Evolutionary conservation across 495 filamentous ascomycete genomes (phyloP), one percentile per base, ranked within the genome.

Genomic region (Staphylotrichum tortipilum): DNA sequence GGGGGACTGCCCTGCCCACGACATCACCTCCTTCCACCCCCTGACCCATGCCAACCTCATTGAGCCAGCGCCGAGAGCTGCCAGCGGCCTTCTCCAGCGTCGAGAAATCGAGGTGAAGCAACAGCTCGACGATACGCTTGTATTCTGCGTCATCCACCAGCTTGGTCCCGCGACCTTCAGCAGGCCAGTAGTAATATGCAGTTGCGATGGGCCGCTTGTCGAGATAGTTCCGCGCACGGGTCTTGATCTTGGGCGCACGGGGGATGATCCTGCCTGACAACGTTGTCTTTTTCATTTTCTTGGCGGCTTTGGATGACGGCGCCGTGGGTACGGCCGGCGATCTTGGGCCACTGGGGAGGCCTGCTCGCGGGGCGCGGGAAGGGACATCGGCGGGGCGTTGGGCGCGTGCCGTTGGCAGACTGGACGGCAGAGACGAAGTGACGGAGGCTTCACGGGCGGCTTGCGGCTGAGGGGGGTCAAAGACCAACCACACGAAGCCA

Each of bases 401-500:
- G n/a, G 68, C 63, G 8, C 68, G 66, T 0, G 68, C 71, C 17
- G 57, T 44, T 9, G 62, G 65, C 3, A 62, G 56, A 15, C 50
- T 41, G 1, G 47, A 28, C 1, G 49, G 28, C 8, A 45, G 30
- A 7, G 56, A 52, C 1, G 56, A 23, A 18, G 55, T 55, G 44
- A 64, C 63, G 4, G 68, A 62, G 12, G 49, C n/a, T 9, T 53
- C 45, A 3, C 64, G 56, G 4, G 62, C 10, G 9, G 35, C 17
- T 12, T 40, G 15, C 21, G 29, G 30, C 7, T 47, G 31, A 7
- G 46, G 41, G 8, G 71, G 78, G 57, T 78, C 84, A 48, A 96
- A 84, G 9, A 95, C 81, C 23, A 95, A 65, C 92, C 92, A 99
- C 10, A 97, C 70, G 59, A 99, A 99, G 1, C 92, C 94, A 0